Evolutionary conservation across 208 protist species (phyloP), one percentile per base, ranked within the genome.

Genomic region (Trypanosoma scelopori): DNA sequence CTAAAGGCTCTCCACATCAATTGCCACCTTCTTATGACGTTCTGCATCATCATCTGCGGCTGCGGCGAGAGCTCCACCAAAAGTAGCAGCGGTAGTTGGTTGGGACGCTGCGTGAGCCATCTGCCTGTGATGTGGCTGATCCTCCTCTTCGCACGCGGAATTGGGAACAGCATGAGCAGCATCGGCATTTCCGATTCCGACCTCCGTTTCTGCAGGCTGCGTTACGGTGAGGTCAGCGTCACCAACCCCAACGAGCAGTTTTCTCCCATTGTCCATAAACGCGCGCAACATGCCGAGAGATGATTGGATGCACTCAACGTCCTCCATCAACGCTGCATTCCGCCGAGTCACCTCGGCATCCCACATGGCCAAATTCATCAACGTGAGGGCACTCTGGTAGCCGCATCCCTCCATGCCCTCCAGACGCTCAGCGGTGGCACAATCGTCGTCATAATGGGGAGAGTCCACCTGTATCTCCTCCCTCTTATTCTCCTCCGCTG

Each of bases 341-440:
- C 51, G 25, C 20, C 35, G 22, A 15, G 13, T 37, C 15, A 46
- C 9, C 48, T 65, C 59, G 1, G 59, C 48, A 5, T 65, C 59
- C 59, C 59, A 65, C 7, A 65, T 35, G 42, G 41, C 37, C 28
- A 69, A 35, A 15, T 60, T 52, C 52, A 60, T 69, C 37, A 69
- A 28, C 28, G 63, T 69, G 12, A 42, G 39, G 32, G 27, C 51
- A 18, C 30, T 35, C 7, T 55, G 28, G 57, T 43, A 52, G 7
- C n/a, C 43, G 20, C 51, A 5, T 15, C 32, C 22, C 27, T 60
- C 41, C 28, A 43, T 25, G 18, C 52, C 45, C 37, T 46, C 42
- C 3, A 32, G 22, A 0, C 7, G 37, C 5, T 50, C 53, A 0
- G 16, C 25, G 12, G 12, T 5, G n/a, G 12, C n/a, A 6, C 52